Evolutionary conservation across 2,329 filamentous ascomycete genomes (phyloP).

Genomic region (Diplodia scrobiculata): DNA sequence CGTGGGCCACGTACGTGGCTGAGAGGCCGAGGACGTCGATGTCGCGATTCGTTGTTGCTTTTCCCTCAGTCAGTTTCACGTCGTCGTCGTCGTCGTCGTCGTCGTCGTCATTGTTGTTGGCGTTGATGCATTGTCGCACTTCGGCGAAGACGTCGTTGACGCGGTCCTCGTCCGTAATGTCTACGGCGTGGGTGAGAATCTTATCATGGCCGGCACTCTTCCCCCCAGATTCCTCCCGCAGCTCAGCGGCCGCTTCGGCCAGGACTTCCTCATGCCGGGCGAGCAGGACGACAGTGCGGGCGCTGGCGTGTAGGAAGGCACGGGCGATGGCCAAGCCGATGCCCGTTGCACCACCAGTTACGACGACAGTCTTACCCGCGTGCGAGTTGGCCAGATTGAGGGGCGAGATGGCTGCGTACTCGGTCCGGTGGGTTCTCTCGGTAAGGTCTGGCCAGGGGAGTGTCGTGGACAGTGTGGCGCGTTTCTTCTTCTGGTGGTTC

Average conservation of each 20-base stretch:
- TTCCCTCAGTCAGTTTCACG: too few relatives aligned
- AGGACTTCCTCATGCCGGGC: conserved; percentile 44
- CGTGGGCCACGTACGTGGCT: conserved; percentile 21
- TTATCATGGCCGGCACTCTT: not conserved
- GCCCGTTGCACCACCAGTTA: conserved; percentile 20
- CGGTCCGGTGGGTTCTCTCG: conserved; percentile 31
- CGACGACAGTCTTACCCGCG: conserved; percentile 37
- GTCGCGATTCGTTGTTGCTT: not conserved
- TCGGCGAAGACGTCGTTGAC: conserved; percentile 19
- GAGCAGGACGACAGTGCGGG: conserved; percentile 43
- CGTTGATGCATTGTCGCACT: not conserved
- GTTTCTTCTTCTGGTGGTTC: too few relatives aligned
- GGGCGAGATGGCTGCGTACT: conserved; percentile 38
- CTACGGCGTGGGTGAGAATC: conserved; percentile 11
- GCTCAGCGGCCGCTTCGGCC: conserved; percentile 27
- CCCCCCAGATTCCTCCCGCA: not conserved
- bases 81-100: not conserved
- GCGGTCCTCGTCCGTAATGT: conserved; percentile 15
- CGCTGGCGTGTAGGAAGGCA: not conserved
- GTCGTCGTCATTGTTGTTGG: not conserved
- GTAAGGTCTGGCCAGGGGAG: conserved; percentile 25
- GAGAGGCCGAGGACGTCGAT: conserved; percentile 30
- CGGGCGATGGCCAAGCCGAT: too few relatives aligned
- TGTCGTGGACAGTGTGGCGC: not conserved
- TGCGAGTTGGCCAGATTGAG: conserved; percentile 34